Conservation (phyloP, 2,329 filamentous ascomycete species). For the Cladosporium sp. region DNA sequence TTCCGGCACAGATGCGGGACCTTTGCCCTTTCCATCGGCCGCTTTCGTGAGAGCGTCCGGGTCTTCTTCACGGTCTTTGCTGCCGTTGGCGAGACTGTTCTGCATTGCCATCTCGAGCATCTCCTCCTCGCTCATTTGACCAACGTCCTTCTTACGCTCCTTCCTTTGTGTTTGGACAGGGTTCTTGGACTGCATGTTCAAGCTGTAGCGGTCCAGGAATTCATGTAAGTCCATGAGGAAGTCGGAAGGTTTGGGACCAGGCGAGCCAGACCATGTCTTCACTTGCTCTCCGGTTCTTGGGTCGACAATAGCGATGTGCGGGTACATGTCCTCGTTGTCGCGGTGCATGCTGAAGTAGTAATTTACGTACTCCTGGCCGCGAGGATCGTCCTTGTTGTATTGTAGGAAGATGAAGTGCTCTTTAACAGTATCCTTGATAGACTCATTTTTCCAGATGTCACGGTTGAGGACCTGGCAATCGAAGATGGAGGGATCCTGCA, state of each 20-base stretch:
- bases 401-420: constrained; percentile 97
- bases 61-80: constrained; percentile 63
- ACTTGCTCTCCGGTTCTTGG: constrained; percentile 95
- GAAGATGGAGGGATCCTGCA: constrained; percentile 91
- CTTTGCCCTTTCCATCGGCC: constrained; percentile 38
- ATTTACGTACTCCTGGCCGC: constrained; percentile 77
- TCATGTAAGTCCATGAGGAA: constrained; percentile 91
- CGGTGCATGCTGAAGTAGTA: constrained; percentile 78
- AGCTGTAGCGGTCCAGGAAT: constrained; percentile 94
- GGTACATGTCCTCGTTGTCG: constrained; percentile 86
- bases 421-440: constrained; percentile 74
- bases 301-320: constrained; percentile 93
- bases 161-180: constrained; percentile 79
- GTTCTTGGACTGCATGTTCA: constrained; percentile 86
- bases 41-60: constrained; percentile 80
- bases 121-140: constrained; percentile 93
- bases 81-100: constrained; percentile 71
- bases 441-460: constrained; percentile 89
- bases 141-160: constrained; percentile 68
- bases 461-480: constrained; percentile 92
- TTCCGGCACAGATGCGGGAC: constrained; percentile 19
- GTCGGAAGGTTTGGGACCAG: constrained; percentile 72
- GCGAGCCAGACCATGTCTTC: constrained; percentile 88
- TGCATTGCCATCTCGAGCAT: constrained; percentile 93
- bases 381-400: constrained; percentile 81